Evolutionary conservation across 768 basidiomycete species (phyloP).

Genomic region (Boletus rubescentipes): DNA sequence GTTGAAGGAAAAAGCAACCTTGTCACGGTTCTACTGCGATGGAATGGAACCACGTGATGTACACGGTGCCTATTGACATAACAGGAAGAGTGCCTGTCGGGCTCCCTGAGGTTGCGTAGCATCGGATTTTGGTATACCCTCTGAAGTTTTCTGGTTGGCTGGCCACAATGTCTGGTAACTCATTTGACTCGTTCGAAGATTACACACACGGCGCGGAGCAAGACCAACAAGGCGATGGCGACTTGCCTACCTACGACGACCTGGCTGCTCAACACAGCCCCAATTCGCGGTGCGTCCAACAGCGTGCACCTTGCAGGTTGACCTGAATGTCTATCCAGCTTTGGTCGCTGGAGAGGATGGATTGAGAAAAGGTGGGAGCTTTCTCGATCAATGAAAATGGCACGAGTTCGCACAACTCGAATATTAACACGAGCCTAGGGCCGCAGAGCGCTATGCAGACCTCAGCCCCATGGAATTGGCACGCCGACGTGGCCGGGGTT

Average conservation of each 20-base stretch:
- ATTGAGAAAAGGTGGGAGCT: constrained; percentile 74
- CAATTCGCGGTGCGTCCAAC: constrained; percentile 65
- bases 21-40: no score
- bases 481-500: constrained; percentile 64
- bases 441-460: constrained; percentile 79
- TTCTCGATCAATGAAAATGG: background rate
- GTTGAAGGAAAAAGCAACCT: no score
- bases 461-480: constrained; percentile 55
- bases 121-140: background rate
- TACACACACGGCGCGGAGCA: constrained; percentile 38
- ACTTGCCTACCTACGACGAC: constrained; percentile 77
- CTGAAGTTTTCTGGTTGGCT: background rate
- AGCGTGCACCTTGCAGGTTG: background rate
- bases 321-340: constrained; percentile 44
- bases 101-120: background rate
- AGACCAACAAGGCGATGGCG: constrained; percentile 46
- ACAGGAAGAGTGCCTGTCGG: no score
- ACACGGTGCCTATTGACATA: background rate
- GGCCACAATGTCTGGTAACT: constrained; percentile 19
- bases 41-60: constrained; percentile 12
- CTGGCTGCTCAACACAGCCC: constrained; percentile 75
- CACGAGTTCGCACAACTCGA: background rate
- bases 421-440: constrained; percentile 42
- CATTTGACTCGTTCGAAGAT: constrained; percentile 24
- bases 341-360: constrained; percentile 85